Evolutionary conservation across 441 rosid genomes (phyloP).

Genomic region (Croton setiger): DNA sequence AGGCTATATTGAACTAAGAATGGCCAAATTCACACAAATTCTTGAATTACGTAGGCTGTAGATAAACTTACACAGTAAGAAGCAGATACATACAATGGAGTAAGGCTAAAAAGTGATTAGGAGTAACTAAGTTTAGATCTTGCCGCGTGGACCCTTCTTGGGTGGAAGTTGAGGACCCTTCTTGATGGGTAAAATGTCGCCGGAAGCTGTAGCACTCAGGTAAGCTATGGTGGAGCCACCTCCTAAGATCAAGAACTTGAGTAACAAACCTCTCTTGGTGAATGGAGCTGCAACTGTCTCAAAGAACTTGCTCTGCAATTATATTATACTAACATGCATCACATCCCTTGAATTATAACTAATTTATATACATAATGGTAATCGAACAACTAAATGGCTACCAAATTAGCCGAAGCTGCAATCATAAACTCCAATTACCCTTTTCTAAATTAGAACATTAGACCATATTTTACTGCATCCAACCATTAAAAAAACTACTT

Average conservation of each 20-base stretch:
- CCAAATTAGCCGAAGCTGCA: neutral
- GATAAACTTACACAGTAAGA: constrained; percentile 21
- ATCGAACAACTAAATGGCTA: neutral
- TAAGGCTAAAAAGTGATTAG: constrained; percentile 14
- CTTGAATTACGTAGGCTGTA: constrained; percentile 21
- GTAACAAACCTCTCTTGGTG: constrained; percentile 91
- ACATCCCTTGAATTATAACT: neutral
- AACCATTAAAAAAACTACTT: neutral
- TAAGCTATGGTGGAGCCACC: constrained; percentile 79
- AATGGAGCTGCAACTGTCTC: constrained; percentile 95
- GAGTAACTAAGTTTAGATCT: constrained; percentile 47
- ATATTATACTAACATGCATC: constrained; percentile 1
- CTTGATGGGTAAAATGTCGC: constrained; percentile 79
- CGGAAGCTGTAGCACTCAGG: constrained; percentile 63
- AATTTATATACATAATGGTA: no score
- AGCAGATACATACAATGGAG: constrained; percentile 29
- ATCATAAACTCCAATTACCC: neutral
- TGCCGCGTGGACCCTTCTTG: constrained; percentile 85
- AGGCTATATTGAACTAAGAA: no score
- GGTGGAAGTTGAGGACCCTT: constrained; percentile 93
- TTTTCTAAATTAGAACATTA: no score
- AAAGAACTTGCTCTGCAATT: constrained; percentile 92
- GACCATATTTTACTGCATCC: neutral
- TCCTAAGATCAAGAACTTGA: constrained; percentile 88
- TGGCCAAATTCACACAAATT: neutral